Conservation (phyloP, 1,139 yeast genomes). For the Geotrichum bryndzae region DNA sequence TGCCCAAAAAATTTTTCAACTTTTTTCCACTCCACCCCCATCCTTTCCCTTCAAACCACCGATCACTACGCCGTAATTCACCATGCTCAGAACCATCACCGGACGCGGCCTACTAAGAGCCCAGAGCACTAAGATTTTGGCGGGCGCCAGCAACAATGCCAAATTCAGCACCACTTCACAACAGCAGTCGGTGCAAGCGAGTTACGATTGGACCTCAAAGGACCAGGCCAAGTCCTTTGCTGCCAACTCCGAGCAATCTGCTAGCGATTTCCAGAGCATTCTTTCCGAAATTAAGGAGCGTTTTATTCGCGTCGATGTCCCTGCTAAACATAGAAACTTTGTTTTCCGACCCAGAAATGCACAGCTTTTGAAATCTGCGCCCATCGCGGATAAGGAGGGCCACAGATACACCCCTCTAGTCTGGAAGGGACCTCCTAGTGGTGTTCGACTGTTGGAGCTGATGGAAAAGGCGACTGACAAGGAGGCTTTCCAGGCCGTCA, state of each 20-base stretch:
- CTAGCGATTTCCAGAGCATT: conserved; percentile 10
- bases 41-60: neutral
- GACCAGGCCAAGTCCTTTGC: neutral
- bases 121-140: conserved; percentile 4
- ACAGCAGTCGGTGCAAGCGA: neutral
- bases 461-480: conserved; percentile 11
- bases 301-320: conserved; percentile 14
- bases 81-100: conserved; percentile 7
- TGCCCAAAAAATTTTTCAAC: neutral
- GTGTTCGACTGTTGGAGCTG: conserved; percentile 14
- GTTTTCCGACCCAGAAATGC: conserved; percentile 18
- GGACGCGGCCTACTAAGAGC: conserved; percentile 5
- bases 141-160: neutral
- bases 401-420: conserved; percentile 10
- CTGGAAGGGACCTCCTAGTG: conserved; percentile 15
- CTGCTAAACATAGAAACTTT: conserved; percentile 10
- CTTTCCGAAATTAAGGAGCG: conserved; percentile 15
- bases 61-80: neutral
- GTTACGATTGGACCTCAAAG: conserved; percentile 13
- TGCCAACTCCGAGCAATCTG: conserved; percentile 7
- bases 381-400: conserved; percentile 18
- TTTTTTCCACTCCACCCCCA: neutral
- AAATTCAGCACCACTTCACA: conserved; percentile 1
- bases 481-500: conserved; percentile 8
- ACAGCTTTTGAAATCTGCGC: conserved; percentile 8